phyloP scores from a whole-genome alignment of 495 filamentous ascomycete species.

The Podospora anserina region DNA sequence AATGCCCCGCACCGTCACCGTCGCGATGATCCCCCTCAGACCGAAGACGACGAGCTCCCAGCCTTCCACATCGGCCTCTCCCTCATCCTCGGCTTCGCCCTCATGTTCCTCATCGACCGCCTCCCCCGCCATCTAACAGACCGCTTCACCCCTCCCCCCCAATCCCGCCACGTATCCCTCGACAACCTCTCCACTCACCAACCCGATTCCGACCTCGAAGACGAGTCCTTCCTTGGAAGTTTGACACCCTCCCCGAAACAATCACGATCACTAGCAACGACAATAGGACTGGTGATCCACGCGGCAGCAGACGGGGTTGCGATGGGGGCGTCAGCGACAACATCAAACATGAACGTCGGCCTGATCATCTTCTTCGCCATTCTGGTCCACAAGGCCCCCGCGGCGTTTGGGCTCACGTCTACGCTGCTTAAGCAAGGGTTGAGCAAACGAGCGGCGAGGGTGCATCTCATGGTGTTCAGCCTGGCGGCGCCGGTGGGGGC shows the following conservation, averaged over 20 bases:
- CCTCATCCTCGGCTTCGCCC: conserved; percentile 81
- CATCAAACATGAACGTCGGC: conserved; percentile 66
- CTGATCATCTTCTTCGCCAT: conserved; percentile 94
- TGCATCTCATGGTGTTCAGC: conserved; percentile 86
- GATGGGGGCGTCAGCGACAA: conserved; percentile 77
- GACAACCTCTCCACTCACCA: conserved; percentile 55
- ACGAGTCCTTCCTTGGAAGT: conserved; percentile 52
- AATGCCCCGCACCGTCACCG: conserved; percentile 2
- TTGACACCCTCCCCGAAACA: conserved; percentile 50
- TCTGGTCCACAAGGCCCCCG: conserved; percentile 95
- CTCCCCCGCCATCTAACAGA: conserved; percentile 68
- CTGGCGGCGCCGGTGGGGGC: conserved; percentile 87
- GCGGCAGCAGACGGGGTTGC: conserved; percentile 96
- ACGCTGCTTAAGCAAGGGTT: conserved; percentile 85
- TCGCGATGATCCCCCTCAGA: background rate
- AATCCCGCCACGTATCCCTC: conserved; percentile 70
- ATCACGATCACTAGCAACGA: conserved; percentile 64
- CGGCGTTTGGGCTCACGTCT: conserved; percentile 89
- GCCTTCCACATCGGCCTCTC: conserved; percentile 75
- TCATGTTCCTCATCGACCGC: conserved; percentile 96
- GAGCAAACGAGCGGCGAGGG: conserved; percentile 76
- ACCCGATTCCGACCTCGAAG: conserved; percentile 38
- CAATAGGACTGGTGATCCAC: conserved; percentile 91
- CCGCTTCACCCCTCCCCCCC: conserved; percentile 49
- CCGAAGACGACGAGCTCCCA: conserved; percentile 40